phyloP scores from a whole-genome alignment of 2,329 filamentous ascomycete species.

The Xylariaceae sp. region DNA sequence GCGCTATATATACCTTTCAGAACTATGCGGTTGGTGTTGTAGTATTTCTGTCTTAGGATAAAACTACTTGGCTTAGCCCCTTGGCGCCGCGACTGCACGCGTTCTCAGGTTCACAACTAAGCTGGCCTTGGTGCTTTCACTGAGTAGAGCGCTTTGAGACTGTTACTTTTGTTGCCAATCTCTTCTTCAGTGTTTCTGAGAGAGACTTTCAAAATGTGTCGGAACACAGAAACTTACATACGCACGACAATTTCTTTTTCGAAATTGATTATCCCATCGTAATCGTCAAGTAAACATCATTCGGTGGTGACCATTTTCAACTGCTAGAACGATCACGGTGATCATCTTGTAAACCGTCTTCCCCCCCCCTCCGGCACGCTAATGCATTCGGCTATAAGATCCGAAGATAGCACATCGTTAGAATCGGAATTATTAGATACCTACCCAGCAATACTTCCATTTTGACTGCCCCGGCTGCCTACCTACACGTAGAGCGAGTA shows the following conservation, averaged over 20 bases:
- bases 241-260: conserved; percentile 39
- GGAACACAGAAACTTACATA: conserved; percentile 30
- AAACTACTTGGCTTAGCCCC: not conserved
- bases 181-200: not conserved
- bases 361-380: too few relatives aligned
- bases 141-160: not conserved
- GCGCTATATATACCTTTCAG: not conserved
- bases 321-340: too few relatives aligned
- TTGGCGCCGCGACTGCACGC: not conserved
- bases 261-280: conserved; percentile 30
- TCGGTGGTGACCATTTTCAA: not conserved
- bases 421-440: too few relatives aligned
- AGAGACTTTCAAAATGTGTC: conserved; percentile 31
- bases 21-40: not conserved
- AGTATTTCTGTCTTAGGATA: not conserved
- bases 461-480: too few relatives aligned
- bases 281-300: too few relatives aligned
- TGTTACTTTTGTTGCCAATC: not conserved
- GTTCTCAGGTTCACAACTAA: conserved; percentile 2
- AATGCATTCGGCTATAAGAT: too few relatives aligned
- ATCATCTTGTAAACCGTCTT: too few relatives aligned
- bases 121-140: conserved; percentile 3
- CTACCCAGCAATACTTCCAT: too few relatives aligned
- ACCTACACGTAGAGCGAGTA: too few relatives aligned
- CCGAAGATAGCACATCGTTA: too few relatives aligned